Evolutionary conservation across 306 rosid genomes (phyloP).

Genomic region (Vigna nakashimae): DNA sequence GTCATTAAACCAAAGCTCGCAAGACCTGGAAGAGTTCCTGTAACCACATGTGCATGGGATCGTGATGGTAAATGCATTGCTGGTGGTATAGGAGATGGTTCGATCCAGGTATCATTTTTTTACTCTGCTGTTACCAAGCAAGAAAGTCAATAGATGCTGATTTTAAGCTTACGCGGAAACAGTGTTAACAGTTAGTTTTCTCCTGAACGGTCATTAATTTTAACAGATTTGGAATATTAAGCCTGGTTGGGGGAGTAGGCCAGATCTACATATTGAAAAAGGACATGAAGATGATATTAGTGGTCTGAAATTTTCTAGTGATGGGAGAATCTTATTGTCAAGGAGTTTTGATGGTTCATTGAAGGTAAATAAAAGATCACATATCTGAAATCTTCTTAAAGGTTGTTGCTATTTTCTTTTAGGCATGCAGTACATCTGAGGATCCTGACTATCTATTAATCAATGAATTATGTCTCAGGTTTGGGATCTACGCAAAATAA

Average conservation of each 20-base stretch:
- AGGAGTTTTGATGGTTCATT: conserved; percentile 87
- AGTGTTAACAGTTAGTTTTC: not conserved
- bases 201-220: conserved; percentile 39
- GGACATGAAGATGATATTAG: conserved; percentile 84
- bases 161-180: conserved; percentile 23
- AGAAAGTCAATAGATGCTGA: conserved; percentile 4
- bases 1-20: conserved; percentile 94
- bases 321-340: conserved; percentile 74
- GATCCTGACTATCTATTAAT: conserved; percentile 33
- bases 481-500: conserved; percentile 92
- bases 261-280: conserved; percentile 72
- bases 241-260: conserved; percentile 99
- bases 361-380: conserved; percentile 62
- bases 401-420: conserved; percentile 23
- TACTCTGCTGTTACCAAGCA: conserved; percentile 19
- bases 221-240: conserved; percentile 84
- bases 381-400: conserved; percentile 7
- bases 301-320: conserved; percentile 78
- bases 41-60: conserved; percentile 93
- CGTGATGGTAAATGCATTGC: conserved; percentile 84
- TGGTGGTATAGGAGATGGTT: conserved; percentile 96
- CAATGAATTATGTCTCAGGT: conserved; percentile 58
- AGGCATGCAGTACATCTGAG: not conserved
- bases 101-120: conserved; percentile 75
- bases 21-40: conserved; percentile 91